Percentiles rank a stretch among this genome's conserved stretches.
These are phyloP conservation scores for Lojkania enalia DNA, from an alignment of 2,329 filamentous ascomycete genomes.

Conservation along the genomic window DNA sequence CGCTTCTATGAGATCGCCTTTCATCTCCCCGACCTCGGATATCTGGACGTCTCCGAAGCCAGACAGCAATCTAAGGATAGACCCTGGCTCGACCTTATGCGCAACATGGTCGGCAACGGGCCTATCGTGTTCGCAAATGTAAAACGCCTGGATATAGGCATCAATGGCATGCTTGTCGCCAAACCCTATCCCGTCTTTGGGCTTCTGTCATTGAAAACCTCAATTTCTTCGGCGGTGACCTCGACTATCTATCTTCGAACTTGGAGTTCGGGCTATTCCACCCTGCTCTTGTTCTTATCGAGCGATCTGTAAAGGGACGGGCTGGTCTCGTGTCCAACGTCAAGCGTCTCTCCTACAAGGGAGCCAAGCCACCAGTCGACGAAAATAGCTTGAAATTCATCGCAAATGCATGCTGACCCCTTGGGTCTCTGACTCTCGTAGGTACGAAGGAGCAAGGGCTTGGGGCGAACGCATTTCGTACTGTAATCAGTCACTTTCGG, in stretches of 20 bases:
- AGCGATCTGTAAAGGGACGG: neutral
- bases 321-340: no score
- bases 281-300: neutral
- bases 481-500: neutral
- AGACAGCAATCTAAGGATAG: neutral
- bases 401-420: neutral
- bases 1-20: neutral
- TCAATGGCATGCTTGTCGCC: neutral
- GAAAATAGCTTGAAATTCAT: neutral
- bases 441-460: neutral
- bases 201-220: neutral
- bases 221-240: neutral
- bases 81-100: neutral
- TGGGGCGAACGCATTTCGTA: neutral
- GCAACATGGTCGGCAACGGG: neutral
- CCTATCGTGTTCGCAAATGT: neutral
- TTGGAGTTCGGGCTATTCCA: neutral
- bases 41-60: neutral
- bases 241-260: neutral
- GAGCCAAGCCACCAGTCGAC: neutral
- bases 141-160: neutral
- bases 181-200: neutral
- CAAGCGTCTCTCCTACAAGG: neutral
- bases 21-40: neutral
- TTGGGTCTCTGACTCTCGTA: neutral